Evolutionary conservation across 768 basidiomycete species (phyloP), one percentile per base, ranked within the genome.

Genomic region (Suillus alpinus): DNA sequence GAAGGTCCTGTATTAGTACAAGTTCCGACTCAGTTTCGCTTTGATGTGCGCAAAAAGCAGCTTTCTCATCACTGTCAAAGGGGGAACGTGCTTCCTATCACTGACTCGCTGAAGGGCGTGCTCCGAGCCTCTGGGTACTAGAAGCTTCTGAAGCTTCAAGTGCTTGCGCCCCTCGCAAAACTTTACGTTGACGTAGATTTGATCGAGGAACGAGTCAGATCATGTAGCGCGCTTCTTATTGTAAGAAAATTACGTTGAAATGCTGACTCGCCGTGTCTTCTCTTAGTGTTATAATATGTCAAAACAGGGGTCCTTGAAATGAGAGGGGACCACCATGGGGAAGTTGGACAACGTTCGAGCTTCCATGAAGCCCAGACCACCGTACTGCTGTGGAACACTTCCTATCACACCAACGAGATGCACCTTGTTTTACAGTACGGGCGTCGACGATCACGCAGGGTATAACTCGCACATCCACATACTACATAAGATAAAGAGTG

Each of bases 341-440:
- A 39, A 39, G 36, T 39, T 60, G 55, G 29, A 32, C 26, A 32
- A 56, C 20, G 37, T 60, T 57, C 53, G 55, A 37, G 53, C 53
- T 39, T 57, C 53, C 40, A 40, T 60, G 29, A 31, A 32, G 31
- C 40, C 56, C 40, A 55, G 29, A 31, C 53, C 47, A n/a, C 57
- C 60, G 4, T 59, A 47, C 37, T 61, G 46, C 20, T 40, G 39
- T 10, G 60, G 58, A 20, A 51, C 31, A 3, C 51, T 32, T 12
- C 44, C 57, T 29, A 23, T 41, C 9, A 29, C 47, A 13, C n/a
- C 34, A 26, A 47, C 59, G 29, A 29, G 9, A 34, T 51, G 43
- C 20, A 41, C 6, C 12, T 18, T 59, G 9, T 46, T 29, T 18
- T 59, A 61, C 36, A 55, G 36, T 18, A 55, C 5, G 10, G 53